These are phyloP conservation scores for Lithocarpus polystachyus DNA, from an alignment of 306 rosid species.

Conservation along the genomic window DNA sequence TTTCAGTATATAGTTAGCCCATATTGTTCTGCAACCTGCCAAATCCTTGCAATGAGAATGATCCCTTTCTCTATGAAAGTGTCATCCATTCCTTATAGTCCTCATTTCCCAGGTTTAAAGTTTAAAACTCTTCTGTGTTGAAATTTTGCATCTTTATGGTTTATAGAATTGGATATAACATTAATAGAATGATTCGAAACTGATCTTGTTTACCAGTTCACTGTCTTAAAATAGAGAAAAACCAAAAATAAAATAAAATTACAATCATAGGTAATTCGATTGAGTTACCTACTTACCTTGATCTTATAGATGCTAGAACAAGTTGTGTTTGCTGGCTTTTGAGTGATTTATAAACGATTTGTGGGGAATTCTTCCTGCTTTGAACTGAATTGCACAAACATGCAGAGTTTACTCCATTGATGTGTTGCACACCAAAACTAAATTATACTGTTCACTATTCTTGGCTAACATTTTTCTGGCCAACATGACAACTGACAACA, in stretches of 20 bases:
- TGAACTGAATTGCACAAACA: not conserved
- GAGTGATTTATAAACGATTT: not conserved
- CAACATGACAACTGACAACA: not conserved
- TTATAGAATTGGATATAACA: not conserved
- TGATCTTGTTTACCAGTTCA: not conserved
- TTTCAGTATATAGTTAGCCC: not conserved
- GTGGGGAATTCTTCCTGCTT: not conserved
- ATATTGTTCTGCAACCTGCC: not conserved
- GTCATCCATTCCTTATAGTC: not conserved
- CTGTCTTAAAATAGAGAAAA: not conserved
- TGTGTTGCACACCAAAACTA: not conserved
- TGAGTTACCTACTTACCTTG: not conserved
- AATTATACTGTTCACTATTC: not conserved
- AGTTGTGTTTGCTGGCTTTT: not conserved
- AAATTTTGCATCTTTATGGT: not conserved
- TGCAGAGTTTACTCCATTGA: not conserved
- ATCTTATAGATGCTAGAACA: not conserved
- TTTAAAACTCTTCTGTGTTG: not conserved
- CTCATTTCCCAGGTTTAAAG: slow-evolving; percentile 7
- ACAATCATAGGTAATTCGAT: not conserved
- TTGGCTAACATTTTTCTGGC: not conserved
- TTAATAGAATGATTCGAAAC: not conserved
- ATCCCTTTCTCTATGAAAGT: not conserved
- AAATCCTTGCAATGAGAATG: not conserved
- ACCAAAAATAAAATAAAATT: not conserved